Percentiles rank a stretch among this genome's conserved stretches.
These are phyloP conservation scores for Aspergillus melleus DNA, from an alignment of 2,329 filamentous ascomycete genomes.

Conservation along the genomic window DNA sequence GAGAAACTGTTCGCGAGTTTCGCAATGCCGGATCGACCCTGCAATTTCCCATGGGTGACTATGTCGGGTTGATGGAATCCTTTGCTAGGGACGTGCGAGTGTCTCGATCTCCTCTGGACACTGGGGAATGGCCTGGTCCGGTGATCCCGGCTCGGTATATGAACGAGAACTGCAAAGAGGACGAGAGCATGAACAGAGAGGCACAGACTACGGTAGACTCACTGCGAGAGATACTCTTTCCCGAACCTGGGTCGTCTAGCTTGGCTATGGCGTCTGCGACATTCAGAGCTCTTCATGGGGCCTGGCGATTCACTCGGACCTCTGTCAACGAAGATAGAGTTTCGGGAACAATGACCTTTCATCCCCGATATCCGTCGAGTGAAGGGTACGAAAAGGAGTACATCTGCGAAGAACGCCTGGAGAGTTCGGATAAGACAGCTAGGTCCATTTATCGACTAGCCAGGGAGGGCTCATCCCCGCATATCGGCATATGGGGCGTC, in stretches of 20 bases:
- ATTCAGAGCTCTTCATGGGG: slow-evolving; percentile 69
- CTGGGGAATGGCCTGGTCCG: slow-evolving; percentile 35
- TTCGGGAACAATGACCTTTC: slow-evolving; percentile 63
- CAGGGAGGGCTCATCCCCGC: neutral
- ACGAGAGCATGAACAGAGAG: slow-evolving; percentile 17
- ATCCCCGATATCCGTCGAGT: slow-evolving; percentile 59
- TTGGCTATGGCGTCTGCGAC: slow-evolving; percentile 65
- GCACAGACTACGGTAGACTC: slow-evolving; percentile 50
- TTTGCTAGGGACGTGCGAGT: slow-evolving; percentile 63
- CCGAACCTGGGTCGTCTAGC: slow-evolving; percentile 44
- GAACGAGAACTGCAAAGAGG: neutral
- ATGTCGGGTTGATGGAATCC: slow-evolving; percentile 72
- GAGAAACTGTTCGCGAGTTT: slow-evolving; percentile 25
- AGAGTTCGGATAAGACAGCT: neutral
- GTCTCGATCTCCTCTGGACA: slow-evolving; percentile 35
- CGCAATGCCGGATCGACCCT: slow-evolving; percentile 32
- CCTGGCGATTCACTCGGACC: slow-evolving; percentile 59
- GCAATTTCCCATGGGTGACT: slow-evolving; percentile 85
- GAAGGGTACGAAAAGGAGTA: slow-evolving; percentile 36
- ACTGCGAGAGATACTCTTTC: slow-evolving; percentile 36
- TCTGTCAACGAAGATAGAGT: slow-evolving; percentile 52
- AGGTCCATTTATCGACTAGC: slow-evolving; percentile 15
- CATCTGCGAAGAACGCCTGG: slow-evolving; percentile 26
- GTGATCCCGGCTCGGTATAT: slow-evolving; percentile 59
- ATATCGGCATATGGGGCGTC: slow-evolving; percentile 19